Percentiles rank a stretch among this genome's conserved stretches.
These are phyloP conservation scores for Phytophthora podocarpi DNA, from an alignment of 352 stramenopile species.

Conservation along the genomic window DNA sequence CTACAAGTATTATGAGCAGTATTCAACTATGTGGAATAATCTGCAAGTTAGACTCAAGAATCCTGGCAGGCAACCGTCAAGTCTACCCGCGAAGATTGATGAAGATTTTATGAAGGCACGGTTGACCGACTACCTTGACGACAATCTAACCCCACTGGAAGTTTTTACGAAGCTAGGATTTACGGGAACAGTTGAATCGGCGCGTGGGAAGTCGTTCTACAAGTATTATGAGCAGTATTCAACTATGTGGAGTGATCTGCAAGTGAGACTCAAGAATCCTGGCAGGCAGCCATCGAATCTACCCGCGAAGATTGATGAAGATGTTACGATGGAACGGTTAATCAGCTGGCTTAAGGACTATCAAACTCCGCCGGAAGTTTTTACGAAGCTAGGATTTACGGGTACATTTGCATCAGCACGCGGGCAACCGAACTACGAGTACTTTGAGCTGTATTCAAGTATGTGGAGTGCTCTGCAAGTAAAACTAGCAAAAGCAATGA, in stretches of 20 bases:
- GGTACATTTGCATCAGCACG: constrained; percentile 5
- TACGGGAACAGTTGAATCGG: constrained; percentile 6
- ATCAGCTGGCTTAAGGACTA: constrained; percentile 4
- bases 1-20: constrained; percentile 19
- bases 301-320: not conserved
- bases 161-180: constrained; percentile 18
- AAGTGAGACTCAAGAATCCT: constrained; percentile 20
- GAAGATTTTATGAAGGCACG: constrained; percentile 17
- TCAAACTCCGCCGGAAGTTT: constrained; percentile 15
- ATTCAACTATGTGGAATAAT: constrained; percentile 9
- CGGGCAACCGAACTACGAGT: constrained; percentile 10
- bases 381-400: constrained; percentile 13
- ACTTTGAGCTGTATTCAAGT: constrained; percentile 9
- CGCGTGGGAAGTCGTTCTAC: constrained; percentile 1
- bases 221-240: constrained; percentile 17
- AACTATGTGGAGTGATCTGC: constrained; percentile 8
- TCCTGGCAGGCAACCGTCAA: constrained; percentile 1
- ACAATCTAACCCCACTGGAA: constrained; percentile 12
- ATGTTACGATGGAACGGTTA: constrained; percentile 15
- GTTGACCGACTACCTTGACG: constrained; percentile 3
- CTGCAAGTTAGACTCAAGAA: constrained; percentile 21
- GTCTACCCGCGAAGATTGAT: not conserved
- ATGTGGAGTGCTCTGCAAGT: constrained; percentile 16
- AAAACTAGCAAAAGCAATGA: no score
- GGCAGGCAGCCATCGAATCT: constrained; percentile 2